phyloP scores from a whole-genome alignment of 371 early-diverging fungal genomes.

The Blakeslea trispora region DNA sequence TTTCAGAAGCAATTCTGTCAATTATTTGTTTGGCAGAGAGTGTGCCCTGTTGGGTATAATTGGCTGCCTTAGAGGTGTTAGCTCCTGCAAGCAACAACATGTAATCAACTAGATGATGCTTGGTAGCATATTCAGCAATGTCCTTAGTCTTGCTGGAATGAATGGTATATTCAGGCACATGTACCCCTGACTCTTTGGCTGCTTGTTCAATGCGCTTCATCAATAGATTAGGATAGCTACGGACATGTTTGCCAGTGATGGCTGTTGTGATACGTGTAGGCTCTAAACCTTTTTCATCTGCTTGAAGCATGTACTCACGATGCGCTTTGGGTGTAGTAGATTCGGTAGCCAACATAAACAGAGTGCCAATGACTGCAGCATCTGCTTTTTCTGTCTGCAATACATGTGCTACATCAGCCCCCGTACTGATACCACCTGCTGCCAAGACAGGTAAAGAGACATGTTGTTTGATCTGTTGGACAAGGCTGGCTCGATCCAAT shows the following conservation, averaged over 20 bases:
- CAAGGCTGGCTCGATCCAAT: slow-evolving; percentile 22
- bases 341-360: slow-evolving; percentile 44
- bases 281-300: slow-evolving; percentile 5
- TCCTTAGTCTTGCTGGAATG: slow-evolving; percentile 47
- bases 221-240: slow-evolving; percentile 39
- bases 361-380: slow-evolving; percentile 41
- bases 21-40: slow-evolving; percentile 33
- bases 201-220: slow-evolving; percentile 32
- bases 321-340: slow-evolving; percentile 35
- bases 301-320: slow-evolving; percentile 24
- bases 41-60: slow-evolving; percentile 37
- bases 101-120: slow-evolving; percentile 29
- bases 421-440: slow-evolving; percentile 46
- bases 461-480: slow-evolving; percentile 12
- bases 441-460: slow-evolving; percentile 35
- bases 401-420: slow-evolving; percentile 21
- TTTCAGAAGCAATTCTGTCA: slow-evolving; percentile 29
- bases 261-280: slow-evolving; percentile 32
- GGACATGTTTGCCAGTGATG: slow-evolving; percentile 38
- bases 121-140: slow-evolving; percentile 33
- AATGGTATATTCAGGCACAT: slow-evolving; percentile 40
- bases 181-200: background rate
- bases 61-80: slow-evolving; percentile 27
- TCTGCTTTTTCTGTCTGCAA: slow-evolving; percentile 31
- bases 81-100: slow-evolving; percentile 38